Evolutionary conservation across 1,284 basidiomycete species (phyloP).

Genomic region (Apiotrichum montevideense): DNA sequence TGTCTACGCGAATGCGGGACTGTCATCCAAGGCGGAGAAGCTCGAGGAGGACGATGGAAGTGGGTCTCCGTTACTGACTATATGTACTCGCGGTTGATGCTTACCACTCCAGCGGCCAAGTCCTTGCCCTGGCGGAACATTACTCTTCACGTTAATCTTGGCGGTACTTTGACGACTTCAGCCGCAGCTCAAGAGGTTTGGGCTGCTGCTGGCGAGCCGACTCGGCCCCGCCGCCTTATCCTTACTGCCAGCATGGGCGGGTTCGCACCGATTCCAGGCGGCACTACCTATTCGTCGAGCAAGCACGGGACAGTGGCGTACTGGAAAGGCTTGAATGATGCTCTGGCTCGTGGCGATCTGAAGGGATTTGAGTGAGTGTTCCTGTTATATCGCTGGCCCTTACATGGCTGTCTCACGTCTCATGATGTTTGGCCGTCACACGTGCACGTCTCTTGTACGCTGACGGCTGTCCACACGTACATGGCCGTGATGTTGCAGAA

Average conservation of each 20-base stretch:
- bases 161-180: slow-evolving; percentile 17
- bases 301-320: slow-evolving; percentile 23
- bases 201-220: neutral
- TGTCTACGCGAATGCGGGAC: slow-evolving; percentile 26
- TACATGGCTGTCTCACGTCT: too few species aligned
- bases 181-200: slow-evolving; percentile 17
- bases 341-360: slow-evolving; percentile 4
- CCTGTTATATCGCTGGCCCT: too few species aligned
- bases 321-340: slow-evolving; percentile 17
- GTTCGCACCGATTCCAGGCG: slow-evolving; percentile 16
- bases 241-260: slow-evolving; percentile 23
- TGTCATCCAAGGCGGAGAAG: slow-evolving; percentile 10
- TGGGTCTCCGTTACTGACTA: neutral
- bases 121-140: slow-evolving; percentile 7
- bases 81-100: neutral
- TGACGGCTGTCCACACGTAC: too few species aligned
- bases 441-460: too few species aligned
- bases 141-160: slow-evolving; percentile 20
- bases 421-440: too few species aligned
- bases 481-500: neutral
- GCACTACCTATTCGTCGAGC: slow-evolving; percentile 14
- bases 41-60: slow-evolving; percentile 19
- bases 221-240: slow-evolving; percentile 8
- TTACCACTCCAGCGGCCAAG: neutral
- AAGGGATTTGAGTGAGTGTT: slow-evolving; percentile 16